Conservation (phyloP, 106 monocot species). For the Narthecium ossifragum region DNA sequence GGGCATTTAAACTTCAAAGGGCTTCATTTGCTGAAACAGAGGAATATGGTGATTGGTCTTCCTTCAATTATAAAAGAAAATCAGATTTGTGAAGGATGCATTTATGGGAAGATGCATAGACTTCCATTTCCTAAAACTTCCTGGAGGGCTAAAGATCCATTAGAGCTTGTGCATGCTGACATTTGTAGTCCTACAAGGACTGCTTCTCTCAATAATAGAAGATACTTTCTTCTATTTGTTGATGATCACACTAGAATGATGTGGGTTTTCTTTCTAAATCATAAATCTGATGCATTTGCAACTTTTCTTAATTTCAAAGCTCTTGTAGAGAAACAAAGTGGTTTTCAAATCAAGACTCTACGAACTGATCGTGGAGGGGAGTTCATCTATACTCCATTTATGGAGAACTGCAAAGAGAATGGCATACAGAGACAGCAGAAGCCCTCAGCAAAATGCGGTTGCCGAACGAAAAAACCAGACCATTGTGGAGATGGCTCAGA, state of each 20-base stretch:
- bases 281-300: conserved; percentile 6
- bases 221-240: too few species aligned
- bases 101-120: not conserved
- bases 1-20: conserved; percentile 3
- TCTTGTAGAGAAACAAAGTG: not conserved
- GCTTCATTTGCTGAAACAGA: conserved; percentile 1
- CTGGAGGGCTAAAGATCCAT: not conserved
- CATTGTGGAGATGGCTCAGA: conserved; percentile 4
- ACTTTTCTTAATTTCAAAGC: not conserved
- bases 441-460: not conserved
- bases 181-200: conserved; percentile 6
- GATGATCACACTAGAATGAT: too few species aligned
- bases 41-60: conserved; percentile 4
- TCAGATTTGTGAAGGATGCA: conserved; percentile 8
- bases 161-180: conserved; percentile 6
- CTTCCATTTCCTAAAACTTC: not conserved
- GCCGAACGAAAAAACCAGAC: not conserved
- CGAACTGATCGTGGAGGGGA: conserved; percentile 2
- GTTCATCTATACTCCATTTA: not conserved
- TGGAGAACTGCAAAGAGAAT: not conserved
- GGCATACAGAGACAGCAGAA: not conserved
- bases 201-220: not conserved
- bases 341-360: not conserved
- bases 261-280: not conserved
- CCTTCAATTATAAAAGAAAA: not conserved